Percentiles rank a stretch among this genome's conserved stretches.
Conservation (phyloP, 2,329 filamentous ascomycete genomes). For the Penicillium oxalicum region DNA sequence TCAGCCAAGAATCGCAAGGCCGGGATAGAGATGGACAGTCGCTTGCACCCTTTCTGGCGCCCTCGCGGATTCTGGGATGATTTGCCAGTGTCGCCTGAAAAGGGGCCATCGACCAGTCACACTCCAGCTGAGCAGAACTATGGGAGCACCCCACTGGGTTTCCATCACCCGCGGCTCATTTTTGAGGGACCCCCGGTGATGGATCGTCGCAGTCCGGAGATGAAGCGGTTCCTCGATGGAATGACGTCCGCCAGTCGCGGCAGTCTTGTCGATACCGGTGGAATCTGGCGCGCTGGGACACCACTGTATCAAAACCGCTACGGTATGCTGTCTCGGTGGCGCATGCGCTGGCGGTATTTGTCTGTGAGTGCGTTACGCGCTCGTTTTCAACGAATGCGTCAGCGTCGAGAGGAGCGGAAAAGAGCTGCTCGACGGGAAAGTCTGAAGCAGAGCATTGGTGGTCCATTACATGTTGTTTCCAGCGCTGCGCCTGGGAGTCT, state of each 20-base stretch:
- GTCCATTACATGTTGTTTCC: conserved; percentile 35
- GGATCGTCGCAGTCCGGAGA: conserved; percentile 29
- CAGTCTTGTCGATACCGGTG: conserved; percentile 27
- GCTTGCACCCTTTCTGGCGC: conserved; percentile 57
- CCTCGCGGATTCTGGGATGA: conserved; percentile 60
- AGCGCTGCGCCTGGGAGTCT: conserved; percentile 20
- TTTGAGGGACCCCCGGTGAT: conserved; percentile 37
- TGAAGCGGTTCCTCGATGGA: conserved; percentile 21
- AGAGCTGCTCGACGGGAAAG: conserved; percentile 49
- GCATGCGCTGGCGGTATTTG: conserved; percentile 47
- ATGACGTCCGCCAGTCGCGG: conserved; percentile 24
- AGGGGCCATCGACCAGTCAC: conserved; percentile 32
- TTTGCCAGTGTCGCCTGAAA: conserved; percentile 36
- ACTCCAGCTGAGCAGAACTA: conserved; percentile 24
- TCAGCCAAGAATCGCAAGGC: conserved; percentile 40
- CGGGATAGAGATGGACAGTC: conserved; percentile 42
- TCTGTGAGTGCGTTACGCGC: conserved; percentile 46
- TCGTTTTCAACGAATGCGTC: conserved; percentile 40
- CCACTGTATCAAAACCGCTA: conserved; percentile 28
- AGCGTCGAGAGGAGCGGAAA: conserved; percentile 40
- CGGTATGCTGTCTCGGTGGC: conserved; percentile 36
- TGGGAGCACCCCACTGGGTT: conserved; percentile 52
- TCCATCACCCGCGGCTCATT: conserved; percentile 46
- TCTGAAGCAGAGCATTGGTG: conserved; percentile 51
- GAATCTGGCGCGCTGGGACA: conserved; percentile 25